Evolutionary conservation across 2,329 filamentous ascomycete species (phyloP).

Genomic region (Trichophyton schoenleinii): DNA sequence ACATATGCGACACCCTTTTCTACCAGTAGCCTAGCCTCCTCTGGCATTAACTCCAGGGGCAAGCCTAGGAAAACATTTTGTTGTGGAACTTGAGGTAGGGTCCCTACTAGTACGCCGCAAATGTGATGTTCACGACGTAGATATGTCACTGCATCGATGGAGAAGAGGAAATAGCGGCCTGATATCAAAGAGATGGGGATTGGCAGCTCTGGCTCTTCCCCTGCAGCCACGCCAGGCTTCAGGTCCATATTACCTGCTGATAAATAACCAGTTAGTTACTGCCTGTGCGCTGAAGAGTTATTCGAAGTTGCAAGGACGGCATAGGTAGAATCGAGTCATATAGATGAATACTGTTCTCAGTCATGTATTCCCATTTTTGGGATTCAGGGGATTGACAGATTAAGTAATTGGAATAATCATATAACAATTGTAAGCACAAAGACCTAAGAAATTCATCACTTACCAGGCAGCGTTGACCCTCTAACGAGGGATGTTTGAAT

Average conservation of each 20-base stretch:
- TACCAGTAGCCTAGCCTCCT: constrained; percentile 73
- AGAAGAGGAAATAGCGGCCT: constrained; percentile 78
- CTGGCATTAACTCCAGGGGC: constrained; percentile 77
- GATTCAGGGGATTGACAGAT: constrained; percentile 80
- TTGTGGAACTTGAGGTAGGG: constrained; percentile 80
- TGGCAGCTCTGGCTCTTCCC: constrained; percentile 36
- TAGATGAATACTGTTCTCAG: constrained; percentile 30
- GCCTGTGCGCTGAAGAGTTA: constrained; percentile 6
- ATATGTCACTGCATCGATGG: constrained; percentile 64
- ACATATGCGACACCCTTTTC: constrained; percentile 65
- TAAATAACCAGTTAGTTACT: background rate
- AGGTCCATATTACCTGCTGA: background rate
- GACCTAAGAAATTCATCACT: constrained; percentile 19
- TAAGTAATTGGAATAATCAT: constrained; percentile 54
- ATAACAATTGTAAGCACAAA: constrained; percentile 14
- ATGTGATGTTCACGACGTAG: constrained; percentile 71
- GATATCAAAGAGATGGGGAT: constrained; percentile 72
- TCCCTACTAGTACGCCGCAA: constrained; percentile 74
- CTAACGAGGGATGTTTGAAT: background rate
- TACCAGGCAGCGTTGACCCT: constrained; percentile 7
- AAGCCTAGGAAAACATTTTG: constrained; percentile 89
- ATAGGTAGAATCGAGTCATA: constrained; percentile 15
- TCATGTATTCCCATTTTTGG: constrained; percentile 18
- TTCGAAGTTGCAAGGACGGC: constrained; percentile 12
- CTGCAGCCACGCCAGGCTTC: constrained; percentile 10